Percentiles rank a stretch among this genome's conserved stretches.
These are phyloP conservation scores for Kazachstania psychrophila DNA, from an alignment of 805 yeast species.

Conservation along the genomic window DNA sequence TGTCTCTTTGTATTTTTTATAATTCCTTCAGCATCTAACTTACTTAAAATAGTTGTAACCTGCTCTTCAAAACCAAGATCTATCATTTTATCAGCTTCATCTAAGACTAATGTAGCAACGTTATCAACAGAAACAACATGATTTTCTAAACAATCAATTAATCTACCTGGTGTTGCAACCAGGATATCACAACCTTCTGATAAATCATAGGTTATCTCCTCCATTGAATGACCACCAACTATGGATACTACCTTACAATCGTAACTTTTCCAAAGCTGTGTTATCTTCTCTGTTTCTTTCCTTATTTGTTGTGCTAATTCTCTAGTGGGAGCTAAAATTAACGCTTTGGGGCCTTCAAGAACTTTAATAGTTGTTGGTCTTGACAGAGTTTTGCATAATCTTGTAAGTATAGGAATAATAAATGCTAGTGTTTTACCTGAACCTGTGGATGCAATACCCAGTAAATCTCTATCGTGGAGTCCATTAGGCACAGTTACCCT, in stretches of 20 bases:
- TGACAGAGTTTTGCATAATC: constrained; percentile 39
- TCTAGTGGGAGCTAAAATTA: constrained; percentile 85
- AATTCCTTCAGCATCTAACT: constrained; percentile 27
- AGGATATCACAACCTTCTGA: constrained; percentile 62
- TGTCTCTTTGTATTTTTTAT: constrained; percentile 32
- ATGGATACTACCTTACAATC: constrained; percentile 42
- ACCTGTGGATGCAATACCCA: constrained; percentile 95
- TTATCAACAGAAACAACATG: constrained; percentile 50
- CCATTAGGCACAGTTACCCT: constrained; percentile 72
- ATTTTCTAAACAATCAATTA: constrained; percentile 69
- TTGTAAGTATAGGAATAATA: constrained; percentile 59
- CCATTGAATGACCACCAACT: constrained; percentile 86
- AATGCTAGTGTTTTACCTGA: constrained; percentile 90
- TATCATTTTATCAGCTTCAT: constrained; percentile 94
- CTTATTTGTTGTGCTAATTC: constrained; percentile 87
- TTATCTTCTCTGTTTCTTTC: constrained; percentile 48
- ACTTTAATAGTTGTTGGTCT: constrained; percentile 37
- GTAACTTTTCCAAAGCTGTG: constrained; percentile 25
- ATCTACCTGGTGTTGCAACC: constrained; percentile 91
- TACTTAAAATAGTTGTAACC: constrained; percentile 48
- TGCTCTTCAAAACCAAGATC: constrained; percentile 90
- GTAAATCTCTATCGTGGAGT: constrained; percentile 53
- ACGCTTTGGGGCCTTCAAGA: constrained; percentile 59
- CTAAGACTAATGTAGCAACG: constrained; percentile 66
- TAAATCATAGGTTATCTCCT: constrained; percentile 54